phyloP scores from a whole-genome alignment of 768 basidiomycete species.

The Lactarius hengduanensis region DNA sequence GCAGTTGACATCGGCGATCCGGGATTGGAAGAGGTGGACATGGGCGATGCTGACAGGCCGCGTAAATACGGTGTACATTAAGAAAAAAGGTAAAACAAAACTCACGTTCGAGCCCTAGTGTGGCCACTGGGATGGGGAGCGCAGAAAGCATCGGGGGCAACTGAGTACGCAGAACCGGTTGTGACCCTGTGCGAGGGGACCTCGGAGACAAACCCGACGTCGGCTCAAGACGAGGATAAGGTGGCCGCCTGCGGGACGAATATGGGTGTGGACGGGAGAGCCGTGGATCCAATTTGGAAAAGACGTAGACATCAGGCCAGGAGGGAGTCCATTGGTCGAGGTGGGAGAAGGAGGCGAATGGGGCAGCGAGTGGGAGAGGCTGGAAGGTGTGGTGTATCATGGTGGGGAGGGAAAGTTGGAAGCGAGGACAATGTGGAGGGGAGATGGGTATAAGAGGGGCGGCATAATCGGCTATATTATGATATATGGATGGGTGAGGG shows the following conservation, averaged over 20 bases:
- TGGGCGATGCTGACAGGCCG: slow-evolving; percentile 36
- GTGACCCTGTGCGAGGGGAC: slow-evolving; percentile 9
- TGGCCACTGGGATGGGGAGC: slow-evolving; percentile 12
- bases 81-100: slow-evolving; percentile 19
- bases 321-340: slow-evolving; percentile 27
- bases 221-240: slow-evolving; percentile 1
- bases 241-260: slow-evolving; percentile 7
- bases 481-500: slow-evolving; percentile 25
- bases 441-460: slow-evolving; percentile 26
- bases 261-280: slow-evolving; percentile 9
- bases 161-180: slow-evolving; percentile 9
- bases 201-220: background rate
- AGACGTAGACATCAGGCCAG: slow-evolving; percentile 12
- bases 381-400: slow-evolving; percentile 32
- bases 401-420: slow-evolving; percentile 22
- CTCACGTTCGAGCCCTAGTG: slow-evolving; percentile 30
- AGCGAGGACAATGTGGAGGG: slow-evolving; percentile 25
- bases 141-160: slow-evolving; percentile 6
- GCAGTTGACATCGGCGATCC: slow-evolving; percentile 34
- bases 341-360: slow-evolving; percentile 30
- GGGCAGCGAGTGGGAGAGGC: slow-evolving; percentile 17
- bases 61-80: slow-evolving; percentile 1
- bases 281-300: slow-evolving; percentile 22
- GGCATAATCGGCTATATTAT: slow-evolving; percentile 27
- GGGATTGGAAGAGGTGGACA: slow-evolving; percentile 46